These are phyloP conservation scores for Saccharomycopsis amapae DNA, from an alignment of 805 yeast genomes.

Conservation along the genomic window DNA sequence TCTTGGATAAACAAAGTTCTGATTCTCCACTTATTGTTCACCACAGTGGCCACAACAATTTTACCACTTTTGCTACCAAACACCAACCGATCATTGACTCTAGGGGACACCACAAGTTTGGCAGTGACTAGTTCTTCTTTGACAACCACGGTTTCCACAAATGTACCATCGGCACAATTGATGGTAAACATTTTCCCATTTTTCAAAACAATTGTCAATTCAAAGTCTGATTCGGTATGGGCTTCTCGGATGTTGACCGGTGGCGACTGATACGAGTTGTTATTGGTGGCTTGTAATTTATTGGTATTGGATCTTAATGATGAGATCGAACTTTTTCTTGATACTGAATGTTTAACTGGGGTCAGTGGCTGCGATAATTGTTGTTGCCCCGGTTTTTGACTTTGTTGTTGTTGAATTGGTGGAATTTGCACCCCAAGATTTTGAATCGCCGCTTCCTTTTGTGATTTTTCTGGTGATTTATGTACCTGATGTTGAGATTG, in stretches of 20 bases:
- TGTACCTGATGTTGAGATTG: not conserved
- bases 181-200: conserved; percentile 44
- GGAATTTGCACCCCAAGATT: not conserved
- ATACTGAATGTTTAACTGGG: not conserved
- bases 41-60: conserved; percentile 52
- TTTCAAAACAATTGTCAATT: conserved; percentile 46
- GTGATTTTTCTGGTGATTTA: not conserved
- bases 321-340: conserved; percentile 17
- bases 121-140: conserved; percentile 38
- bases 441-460: no score
- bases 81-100: conserved; percentile 67
- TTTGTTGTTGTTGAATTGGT: not conserved
- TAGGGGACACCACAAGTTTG: conserved; percentile 55
- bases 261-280: conserved; percentile 23
- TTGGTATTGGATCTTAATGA: conserved; percentile 30
- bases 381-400: not conserved
- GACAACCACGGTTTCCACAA: conserved; percentile 31
- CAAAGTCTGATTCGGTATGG: conserved; percentile 30
- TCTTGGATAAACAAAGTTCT: conserved; percentile 43
- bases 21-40: conserved; percentile 62
- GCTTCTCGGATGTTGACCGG: conserved; percentile 16
- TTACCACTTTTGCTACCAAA: conserved; percentile 43
- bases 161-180: conserved; percentile 42
- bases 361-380: no score
- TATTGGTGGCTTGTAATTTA: conserved; percentile 23